Evolutionary conservation across 495 filamentous ascomycete species (phyloP), one percentile per base, ranked within the genome.

Genomic region (Penicillium herquei): DNA sequence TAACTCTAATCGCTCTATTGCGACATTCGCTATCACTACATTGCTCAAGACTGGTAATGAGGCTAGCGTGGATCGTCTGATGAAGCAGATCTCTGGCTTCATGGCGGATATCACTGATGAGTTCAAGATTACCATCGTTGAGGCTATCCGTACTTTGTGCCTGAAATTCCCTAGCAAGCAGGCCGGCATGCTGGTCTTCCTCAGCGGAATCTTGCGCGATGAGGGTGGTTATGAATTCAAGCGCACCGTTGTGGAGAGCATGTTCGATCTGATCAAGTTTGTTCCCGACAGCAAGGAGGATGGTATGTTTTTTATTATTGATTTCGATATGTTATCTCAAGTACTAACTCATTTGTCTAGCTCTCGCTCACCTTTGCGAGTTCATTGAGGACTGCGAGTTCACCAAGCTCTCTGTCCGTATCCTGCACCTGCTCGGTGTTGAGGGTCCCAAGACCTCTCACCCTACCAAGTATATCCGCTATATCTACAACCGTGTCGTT

Each of bases 341-440:
- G 12, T 30, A 33, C 54, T 55, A 56, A 51, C 37, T 52, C 84
- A 1, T n/a, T 1, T 31, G 8, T 2, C 43, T 26, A 54, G 92
- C 95, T 17, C 84, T 99, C 35, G 91, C 92, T 12, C 94, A 97
- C 68, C 84, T 99, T 13, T 97, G 93, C 75, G 94, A 99, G 68
- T 99, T 99, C 71, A 98, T 99, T 59, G 94, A 99, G 71, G 94
- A 99, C 68, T 99, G 94, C 79, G 94, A 99, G 65, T 99, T 97
- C 71, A 97, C 94, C 14, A 99, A 99, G 75, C 82, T 99, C 50
- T 93, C 95, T 35, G 93, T 99, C 46, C 85, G 95, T 42, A 91
- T 98, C 56, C 76, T 99, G 37, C 93, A 98, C 74, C 82, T 98
- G 30, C 83, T 99, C 33, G 94, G 95, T 60, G 79, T 89, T 21